phyloP scores from a whole-genome alignment of 768 basidiomycete genomes.

The Amyloporia xantha region DNA sequence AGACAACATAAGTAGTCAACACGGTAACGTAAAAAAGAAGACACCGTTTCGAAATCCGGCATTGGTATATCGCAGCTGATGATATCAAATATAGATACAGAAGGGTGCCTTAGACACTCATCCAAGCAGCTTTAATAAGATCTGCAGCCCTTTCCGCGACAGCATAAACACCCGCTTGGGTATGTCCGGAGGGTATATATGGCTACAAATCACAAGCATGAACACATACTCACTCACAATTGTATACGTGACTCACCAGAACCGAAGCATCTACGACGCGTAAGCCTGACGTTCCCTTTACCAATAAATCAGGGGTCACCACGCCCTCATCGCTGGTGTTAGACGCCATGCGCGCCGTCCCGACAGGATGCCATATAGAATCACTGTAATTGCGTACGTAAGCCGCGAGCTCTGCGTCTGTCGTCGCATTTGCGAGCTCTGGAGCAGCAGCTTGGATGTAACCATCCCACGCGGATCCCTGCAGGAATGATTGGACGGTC shows the following conservation, averaged over 20 bases:
- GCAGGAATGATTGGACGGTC: conserved; percentile 3
- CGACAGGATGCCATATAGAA: conserved; percentile 19
- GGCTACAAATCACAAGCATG: conserved; percentile 7
- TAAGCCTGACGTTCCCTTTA: conserved; percentile 37
- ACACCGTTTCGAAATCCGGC: too few species aligned
- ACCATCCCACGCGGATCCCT: conserved; percentile 9
- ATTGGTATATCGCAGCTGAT: too few species aligned
- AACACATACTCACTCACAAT: background rate
- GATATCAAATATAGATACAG: too few species aligned
- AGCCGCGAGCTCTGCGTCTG: conserved; percentile 15
- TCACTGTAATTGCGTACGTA: conserved; percentile 13
- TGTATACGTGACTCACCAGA: conserved; percentile 6
- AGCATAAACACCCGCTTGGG: conserved; percentile 15
- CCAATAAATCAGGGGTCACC: conserved; percentile 34
- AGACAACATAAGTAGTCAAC: too few species aligned
- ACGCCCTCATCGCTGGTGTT: conserved; percentile 20
- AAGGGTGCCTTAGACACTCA: too few species aligned
- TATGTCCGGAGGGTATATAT: conserved; percentile 15
- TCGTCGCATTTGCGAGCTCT: conserved; percentile 3
- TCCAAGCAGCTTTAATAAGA: conserved; percentile 16
- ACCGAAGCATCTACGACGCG: conserved; percentile 24
- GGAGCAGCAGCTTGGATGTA: conserved; percentile 2
- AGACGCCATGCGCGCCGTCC: conserved; percentile 38
- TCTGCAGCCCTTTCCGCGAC: conserved; percentile 21
- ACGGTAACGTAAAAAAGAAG: too few species aligned